A percentile compares a stretch with the other conserved stretches of the same genome.
Evolutionary conservation across 139 green algal species (phyloP).

Genomic region (Coelastrella sp.): DNA sequence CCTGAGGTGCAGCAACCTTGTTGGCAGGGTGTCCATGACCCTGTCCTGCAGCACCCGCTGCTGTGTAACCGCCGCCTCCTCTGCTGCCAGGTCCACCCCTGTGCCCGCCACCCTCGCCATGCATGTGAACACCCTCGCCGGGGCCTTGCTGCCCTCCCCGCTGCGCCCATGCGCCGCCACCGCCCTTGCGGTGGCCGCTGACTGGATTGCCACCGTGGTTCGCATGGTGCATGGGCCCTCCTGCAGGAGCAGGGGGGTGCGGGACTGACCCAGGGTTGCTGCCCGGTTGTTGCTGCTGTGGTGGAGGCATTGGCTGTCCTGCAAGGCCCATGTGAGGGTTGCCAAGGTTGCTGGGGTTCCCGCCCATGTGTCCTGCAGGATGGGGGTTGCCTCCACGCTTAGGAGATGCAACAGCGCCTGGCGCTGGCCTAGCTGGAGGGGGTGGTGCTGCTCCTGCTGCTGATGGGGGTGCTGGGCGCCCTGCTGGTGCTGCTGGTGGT

Average conservation of each 20-base stretch:
- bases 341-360: neutral
- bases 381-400: neutral
- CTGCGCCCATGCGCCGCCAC: neutral
- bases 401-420: neutral
- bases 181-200: neutral
- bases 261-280: neutral
- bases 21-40: too few species aligned
- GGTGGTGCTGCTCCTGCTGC: conserved; percentile 33
- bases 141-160: conserved; percentile 4
- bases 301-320: neutral
- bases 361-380: neutral
- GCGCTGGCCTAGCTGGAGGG: conserved; percentile 7
- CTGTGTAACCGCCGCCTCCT: neutral
- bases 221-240: neutral
- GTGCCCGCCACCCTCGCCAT: neutral
- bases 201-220: neutral
- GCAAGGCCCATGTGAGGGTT: neutral
- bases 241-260: neutral
- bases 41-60: conserved; percentile 9
- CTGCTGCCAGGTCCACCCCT: conserved; percentile 22
- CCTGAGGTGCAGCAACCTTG: conserved; percentile 9
- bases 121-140: neutral
- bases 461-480: neutral
- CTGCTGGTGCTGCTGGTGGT: neutral
- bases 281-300: conserved; percentile 21